These are phyloP conservation scores for Cercospora sp. DNA, from an alignment of 2,329 filamentous ascomycete species.

Conservation along the genomic window DNA sequence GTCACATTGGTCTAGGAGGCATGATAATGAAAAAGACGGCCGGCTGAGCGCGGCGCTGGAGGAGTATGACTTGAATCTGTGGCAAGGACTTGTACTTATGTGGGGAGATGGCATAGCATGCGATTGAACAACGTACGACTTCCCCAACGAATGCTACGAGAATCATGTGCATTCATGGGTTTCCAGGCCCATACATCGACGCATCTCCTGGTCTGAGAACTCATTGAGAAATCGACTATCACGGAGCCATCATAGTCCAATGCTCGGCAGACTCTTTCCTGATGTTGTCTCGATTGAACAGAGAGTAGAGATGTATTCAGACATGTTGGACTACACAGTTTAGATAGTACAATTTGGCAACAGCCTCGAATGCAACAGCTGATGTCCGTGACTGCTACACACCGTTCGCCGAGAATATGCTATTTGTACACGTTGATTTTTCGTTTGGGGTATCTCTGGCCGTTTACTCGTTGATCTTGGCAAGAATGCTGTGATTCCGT, in stretches of 20 bases:
- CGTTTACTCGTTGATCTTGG: slow-evolving; percentile 94
- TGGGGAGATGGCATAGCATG: neutral
- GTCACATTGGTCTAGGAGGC: neutral
- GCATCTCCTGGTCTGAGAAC: neutral
- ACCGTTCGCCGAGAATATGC: slow-evolving; percentile 21
- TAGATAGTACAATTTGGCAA: slow-evolving; percentile 14
- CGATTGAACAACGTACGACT: neutral
- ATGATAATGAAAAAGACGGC: neutral
- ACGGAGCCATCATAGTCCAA: neutral
- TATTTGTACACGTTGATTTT: slow-evolving; percentile 30
- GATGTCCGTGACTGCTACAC: slow-evolving; percentile 8
- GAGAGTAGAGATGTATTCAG: slow-evolving; percentile 22
- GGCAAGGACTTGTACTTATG: neutral
- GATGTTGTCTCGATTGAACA: neutral
- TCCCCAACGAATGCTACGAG: neutral
- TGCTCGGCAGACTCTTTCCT: neutral
- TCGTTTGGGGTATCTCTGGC: slow-evolving; percentile 22
- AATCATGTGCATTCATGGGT: neutral
- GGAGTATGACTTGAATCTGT: slow-evolving; percentile 1
- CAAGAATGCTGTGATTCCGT: slow-evolving; percentile 69
- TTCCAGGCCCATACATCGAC: neutral
- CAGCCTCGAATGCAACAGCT: slow-evolving; percentile 12
- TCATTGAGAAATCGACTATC: neutral
- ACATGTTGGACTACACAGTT: slow-evolving; percentile 18
- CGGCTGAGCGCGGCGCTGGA: slow-evolving; percentile 2